Percentiles rank a stretch among this genome's conserved stretches.
These are phyloP conservation scores for Eucalyptus microcorys DNA, from an alignment of 345 rosid species.

Conservation along the genomic window DNA sequence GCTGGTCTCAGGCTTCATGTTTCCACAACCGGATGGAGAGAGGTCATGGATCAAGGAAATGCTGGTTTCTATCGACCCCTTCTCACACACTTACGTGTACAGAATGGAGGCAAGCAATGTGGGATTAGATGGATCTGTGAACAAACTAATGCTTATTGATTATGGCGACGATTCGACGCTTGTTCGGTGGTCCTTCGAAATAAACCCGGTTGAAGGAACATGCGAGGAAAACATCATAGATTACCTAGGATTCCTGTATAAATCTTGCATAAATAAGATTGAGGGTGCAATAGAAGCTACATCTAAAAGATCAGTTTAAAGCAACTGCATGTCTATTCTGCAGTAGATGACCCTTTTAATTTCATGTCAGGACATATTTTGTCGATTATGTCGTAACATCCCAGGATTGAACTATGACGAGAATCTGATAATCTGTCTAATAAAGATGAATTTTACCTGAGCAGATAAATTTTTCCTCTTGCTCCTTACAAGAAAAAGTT, in stretches of 20 bases:
- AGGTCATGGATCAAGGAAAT: conserved; percentile 55
- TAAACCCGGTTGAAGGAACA: conserved; percentile 25
- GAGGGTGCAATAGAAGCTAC: conserved; percentile 19
- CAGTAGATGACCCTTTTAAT: neutral
- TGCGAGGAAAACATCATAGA: conserved; percentile 24
- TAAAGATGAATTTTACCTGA: neutral
- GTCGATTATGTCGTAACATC: neutral
- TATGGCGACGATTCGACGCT: conserved; percentile 25
- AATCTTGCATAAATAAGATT: conserved; percentile 36
- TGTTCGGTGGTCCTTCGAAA: conserved; percentile 34
- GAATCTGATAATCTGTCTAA: neutral
- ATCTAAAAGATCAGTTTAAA: neutral
- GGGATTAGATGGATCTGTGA: conserved; percentile 38
- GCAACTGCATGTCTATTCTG: neutral
- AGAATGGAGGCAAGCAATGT: conserved; percentile 42
- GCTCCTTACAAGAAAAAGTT: neutral
- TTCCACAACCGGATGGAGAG: conserved; percentile 37
- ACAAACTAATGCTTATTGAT: conserved; percentile 20
- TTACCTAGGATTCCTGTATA: conserved; percentile 36
- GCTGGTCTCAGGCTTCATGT: conserved; percentile 46
- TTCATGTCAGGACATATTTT: neutral
- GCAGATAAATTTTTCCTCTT: neutral
- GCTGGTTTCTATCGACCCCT: conserved; percentile 28
- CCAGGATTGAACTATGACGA: neutral
- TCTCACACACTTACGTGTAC: conserved; percentile 17